These are phyloP conservation scores for Spinellus fusiger DNA, from an alignment of 192 early-diverging fungal species.

Conservation along the genomic window DNA sequence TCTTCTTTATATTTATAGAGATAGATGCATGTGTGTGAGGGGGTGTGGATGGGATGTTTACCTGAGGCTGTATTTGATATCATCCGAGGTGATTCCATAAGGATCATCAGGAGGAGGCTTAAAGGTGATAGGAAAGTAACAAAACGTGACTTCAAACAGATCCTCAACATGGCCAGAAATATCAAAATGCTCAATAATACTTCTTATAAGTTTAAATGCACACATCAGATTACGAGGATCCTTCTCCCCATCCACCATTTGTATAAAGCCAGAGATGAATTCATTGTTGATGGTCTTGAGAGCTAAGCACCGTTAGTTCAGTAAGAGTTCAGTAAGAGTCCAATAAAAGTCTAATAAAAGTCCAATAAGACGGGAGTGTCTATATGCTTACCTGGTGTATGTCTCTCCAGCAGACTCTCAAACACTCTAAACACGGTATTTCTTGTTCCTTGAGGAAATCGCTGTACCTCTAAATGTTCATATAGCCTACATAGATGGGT, in stretches of 20 bases:
- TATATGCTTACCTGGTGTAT: constrained; percentile 42
- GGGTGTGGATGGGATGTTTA: constrained; percentile 4
- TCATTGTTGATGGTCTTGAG: constrained; percentile 59
- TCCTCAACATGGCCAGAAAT: constrained; percentile 79
- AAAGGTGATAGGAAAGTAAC: constrained; percentile 99
- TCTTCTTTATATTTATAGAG: background rate
- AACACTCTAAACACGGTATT: constrained; percentile 69
- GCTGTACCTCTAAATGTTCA: constrained; percentile 84
- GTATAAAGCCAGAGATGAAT: constrained; percentile 80
- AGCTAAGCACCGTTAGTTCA: no score
- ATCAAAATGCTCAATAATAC: constrained; percentile 72
- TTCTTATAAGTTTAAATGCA: constrained; percentile 72
- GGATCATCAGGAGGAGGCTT: constrained; percentile 92
- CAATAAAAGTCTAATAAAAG: no score
- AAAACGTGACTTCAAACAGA: constrained; percentile 94
- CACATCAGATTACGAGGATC: constrained; percentile 93
- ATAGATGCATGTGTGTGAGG: background rate
- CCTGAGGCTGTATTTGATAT: constrained; percentile 79
- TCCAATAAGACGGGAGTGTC: constrained; percentile 23
- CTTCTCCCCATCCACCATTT: constrained; percentile 95
- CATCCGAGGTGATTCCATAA: constrained; percentile 88
- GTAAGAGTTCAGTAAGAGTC: no score
- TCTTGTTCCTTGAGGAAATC: constrained; percentile 81
- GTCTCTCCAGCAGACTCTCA: constrained; percentile 55
- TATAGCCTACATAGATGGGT: constrained; percentile 59